phyloP scores from a whole-genome alignment of 805 yeast genomes.

The Metschnikowia similis region DNA sequence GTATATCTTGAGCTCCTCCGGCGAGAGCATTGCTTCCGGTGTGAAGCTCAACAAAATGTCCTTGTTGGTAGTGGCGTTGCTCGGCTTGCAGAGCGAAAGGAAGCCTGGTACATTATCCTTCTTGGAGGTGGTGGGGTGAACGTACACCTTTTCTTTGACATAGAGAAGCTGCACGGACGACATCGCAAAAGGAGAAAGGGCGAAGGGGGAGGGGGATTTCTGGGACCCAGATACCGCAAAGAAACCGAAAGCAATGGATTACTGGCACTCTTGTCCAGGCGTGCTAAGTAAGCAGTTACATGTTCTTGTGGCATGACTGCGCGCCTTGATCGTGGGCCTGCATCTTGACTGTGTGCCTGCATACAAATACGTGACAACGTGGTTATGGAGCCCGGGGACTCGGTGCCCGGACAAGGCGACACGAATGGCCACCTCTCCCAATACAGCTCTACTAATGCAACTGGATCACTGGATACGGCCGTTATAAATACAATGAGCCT shows the following conservation, averaged over 20 bases:
- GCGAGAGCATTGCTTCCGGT: conserved; percentile 51
- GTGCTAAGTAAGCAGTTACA: neutral
- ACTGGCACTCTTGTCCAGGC: too few species aligned
- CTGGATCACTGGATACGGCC: neutral
- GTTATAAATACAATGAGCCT: conserved; percentile 75
- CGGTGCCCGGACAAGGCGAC: too few species aligned
- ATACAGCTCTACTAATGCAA: too few species aligned
- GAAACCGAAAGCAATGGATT: neutral
- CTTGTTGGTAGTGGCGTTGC: conserved; percentile 38
- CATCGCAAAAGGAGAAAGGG: conserved; percentile 22
- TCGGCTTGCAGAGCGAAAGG: conserved; percentile 58
- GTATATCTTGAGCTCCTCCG: conserved; percentile 43
- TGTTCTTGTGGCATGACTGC: neutral
- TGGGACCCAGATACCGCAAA: neutral
- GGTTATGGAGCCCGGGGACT: too few species aligned
- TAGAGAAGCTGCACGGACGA: conserved; percentile 36
- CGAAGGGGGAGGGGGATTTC: too few species aligned
- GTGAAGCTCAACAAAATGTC: conserved; percentile 66
- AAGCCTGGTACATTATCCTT: conserved; percentile 80
- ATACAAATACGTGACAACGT: neutral
- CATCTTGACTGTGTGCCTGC: neutral
- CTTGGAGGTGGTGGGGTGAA: conserved; percentile 75
- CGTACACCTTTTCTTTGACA: conserved; percentile 67
- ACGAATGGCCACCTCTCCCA: neutral
- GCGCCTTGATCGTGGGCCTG: neutral